Evolutionary conservation across 2,329 filamentous ascomycete species (phyloP).

Genomic region (Pseudogymnoascus sp.): DNA sequence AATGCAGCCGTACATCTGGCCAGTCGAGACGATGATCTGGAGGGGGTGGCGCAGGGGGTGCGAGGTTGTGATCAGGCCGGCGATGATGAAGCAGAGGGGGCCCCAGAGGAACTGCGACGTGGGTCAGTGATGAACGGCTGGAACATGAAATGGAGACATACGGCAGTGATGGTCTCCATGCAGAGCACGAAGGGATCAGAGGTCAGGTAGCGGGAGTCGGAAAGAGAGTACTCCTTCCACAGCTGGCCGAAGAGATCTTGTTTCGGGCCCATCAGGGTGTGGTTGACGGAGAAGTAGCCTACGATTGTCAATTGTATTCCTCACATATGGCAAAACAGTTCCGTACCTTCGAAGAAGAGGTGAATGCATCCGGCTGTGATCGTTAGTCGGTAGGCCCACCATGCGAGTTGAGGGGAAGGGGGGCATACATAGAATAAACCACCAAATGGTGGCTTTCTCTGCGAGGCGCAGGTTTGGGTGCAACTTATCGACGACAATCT

Average conservation of each 20-base stretch:
- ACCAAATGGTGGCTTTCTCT: slow-evolving; percentile 57
- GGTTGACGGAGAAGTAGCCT: slow-evolving; percentile 43
- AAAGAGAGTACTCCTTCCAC: slow-evolving; percentile 52
- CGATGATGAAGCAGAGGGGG: slow-evolving; percentile 47
- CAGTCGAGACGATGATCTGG: slow-evolving; percentile 35
- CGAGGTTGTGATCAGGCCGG: slow-evolving; percentile 37
- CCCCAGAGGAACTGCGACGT: slow-evolving; percentile 45
- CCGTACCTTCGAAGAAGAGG: slow-evolving; percentile 29
- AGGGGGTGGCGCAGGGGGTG: slow-evolving; percentile 42
- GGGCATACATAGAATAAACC: slow-evolving; percentile 65
- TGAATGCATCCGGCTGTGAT: slow-evolving; percentile 26
- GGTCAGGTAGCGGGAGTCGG: slow-evolving; percentile 49
- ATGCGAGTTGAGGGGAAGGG: slow-evolving; percentile 24
- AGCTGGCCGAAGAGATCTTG: slow-evolving; percentile 43
- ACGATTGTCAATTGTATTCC: neutral
- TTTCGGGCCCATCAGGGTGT: slow-evolving; percentile 33
- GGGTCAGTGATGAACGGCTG: neutral
- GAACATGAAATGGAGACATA: slow-evolving; percentile 14
- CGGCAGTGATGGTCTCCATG: slow-evolving; percentile 48
- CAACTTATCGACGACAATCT: slow-evolving; percentile 42
- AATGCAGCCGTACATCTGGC: slow-evolving; percentile 45
- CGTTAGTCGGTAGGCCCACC: neutral
- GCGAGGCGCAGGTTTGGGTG: slow-evolving; percentile 44
- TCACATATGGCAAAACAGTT: neutral
- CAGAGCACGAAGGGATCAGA: slow-evolving; percentile 46